Percentiles rank a stretch among this genome's conserved stretches.
Evolutionary conservation across 805 yeast genomes (phyloP).

Genomic region (Cyberlindnera amylophila): DNA sequence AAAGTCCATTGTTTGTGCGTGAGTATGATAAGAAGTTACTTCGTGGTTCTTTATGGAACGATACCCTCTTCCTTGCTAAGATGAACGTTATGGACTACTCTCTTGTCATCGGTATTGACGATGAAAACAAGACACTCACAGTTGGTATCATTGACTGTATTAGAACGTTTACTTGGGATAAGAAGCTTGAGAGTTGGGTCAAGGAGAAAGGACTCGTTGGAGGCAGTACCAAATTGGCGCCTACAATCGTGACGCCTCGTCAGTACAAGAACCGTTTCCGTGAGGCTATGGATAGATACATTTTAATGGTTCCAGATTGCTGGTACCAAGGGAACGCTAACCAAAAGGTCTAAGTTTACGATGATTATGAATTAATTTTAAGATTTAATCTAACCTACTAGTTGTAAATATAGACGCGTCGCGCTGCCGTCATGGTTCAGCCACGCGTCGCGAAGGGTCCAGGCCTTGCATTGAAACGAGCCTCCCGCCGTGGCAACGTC

Average conservation of each 20-base stretch:
- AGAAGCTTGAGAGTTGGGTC: conserved; percentile 97
- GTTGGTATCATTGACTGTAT: conserved; percentile 95
- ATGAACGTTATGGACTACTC: conserved; percentile 99
- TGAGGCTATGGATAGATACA: conserved; percentile 96
- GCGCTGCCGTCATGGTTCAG: not conserved
- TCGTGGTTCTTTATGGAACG: conserved; percentile 91
- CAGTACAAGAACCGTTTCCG: conserved; percentile 92
- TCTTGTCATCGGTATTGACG: conserved; percentile 86
- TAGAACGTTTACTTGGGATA: conserved; percentile 97
- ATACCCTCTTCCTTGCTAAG: conserved; percentile 86
- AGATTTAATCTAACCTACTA: no score
- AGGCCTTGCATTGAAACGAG: no score
- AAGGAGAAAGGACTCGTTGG: conserved; percentile 91
- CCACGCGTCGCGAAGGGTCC: no score
- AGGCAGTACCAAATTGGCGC: conserved; percentile 76
- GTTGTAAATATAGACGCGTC: no score
- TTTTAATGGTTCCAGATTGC: conserved; percentile 86
- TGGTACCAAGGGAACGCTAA: conserved; percentile 35
- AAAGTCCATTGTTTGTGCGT: conserved; percentile 88
- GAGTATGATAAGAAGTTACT: conserved; percentile 85
- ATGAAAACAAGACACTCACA: conserved; percentile 60
- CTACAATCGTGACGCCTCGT: conserved; percentile 95
- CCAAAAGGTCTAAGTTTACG: not conserved
- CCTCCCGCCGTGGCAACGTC: no score
- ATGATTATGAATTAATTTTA: no score